Evolutionary conservation across 2,329 filamentous ascomycete species (phyloP).

Genomic region (Aspergillus quadrilineatus): DNA sequence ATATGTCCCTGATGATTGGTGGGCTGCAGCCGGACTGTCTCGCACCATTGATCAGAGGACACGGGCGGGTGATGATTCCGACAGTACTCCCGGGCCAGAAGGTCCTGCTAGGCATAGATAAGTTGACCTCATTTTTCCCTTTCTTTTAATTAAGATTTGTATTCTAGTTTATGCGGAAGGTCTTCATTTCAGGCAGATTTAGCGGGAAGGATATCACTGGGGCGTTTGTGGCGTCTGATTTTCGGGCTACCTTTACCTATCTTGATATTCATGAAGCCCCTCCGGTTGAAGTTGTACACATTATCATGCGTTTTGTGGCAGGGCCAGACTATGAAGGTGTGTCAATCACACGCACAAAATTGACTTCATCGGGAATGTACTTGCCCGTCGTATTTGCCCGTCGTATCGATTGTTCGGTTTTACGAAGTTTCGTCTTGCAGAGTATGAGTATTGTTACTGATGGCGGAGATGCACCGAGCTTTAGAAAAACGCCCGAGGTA

Average conservation of each 20-base stretch:
- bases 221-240: slow-evolving; percentile 10
- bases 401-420: neutral
- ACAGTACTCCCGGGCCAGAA: slow-evolving; percentile 22
- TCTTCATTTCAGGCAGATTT: slow-evolving; percentile 3
- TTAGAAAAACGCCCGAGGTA: neutral
- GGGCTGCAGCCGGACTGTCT: slow-evolving; percentile 68
- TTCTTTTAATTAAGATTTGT: slow-evolving; percentile 16
- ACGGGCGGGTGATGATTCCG: slow-evolving; percentile 25
- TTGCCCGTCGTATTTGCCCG: neutral
- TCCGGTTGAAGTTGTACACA: slow-evolving; percentile 3
- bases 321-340: neutral
- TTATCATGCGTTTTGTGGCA: neutral
- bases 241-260: neutral
- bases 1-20: slow-evolving; percentile 81
- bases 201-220: slow-evolving; percentile 15
- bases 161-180: slow-evolving; percentile 3
- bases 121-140: slow-evolving; percentile 2
- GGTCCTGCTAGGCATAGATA: slow-evolving; percentile 16
- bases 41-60: slow-evolving; percentile 48
- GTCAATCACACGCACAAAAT: neutral
- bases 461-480: neutral
- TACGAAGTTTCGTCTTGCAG: too few species aligned
- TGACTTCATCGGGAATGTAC: neutral
- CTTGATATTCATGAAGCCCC: neutral
- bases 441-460: neutral